Percentiles rank a stretch among this genome's conserved stretches.
These are phyloP conservation scores for Tulasnella sp. DNA, from an alignment of 768 basidiomycete species.

Conservation along the genomic window DNA sequence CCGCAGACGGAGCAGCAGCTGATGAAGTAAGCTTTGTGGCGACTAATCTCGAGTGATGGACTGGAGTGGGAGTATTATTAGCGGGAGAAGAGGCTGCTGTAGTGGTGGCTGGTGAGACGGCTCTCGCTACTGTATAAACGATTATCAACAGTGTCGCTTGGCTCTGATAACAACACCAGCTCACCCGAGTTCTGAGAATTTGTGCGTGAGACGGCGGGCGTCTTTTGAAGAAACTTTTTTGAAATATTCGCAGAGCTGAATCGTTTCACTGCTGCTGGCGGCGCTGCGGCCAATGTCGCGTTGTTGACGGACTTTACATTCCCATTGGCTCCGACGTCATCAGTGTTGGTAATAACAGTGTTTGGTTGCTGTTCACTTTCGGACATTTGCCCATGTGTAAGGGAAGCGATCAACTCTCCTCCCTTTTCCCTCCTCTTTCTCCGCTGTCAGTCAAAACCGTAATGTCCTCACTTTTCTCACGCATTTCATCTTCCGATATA, in stretches of 20 bases:
- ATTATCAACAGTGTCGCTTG: neutral
- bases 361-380: too few species aligned
- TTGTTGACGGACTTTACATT: too few species aligned
- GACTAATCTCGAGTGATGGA: conserved; percentile 64
- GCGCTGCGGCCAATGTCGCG: too few species aligned
- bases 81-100: too few species aligned
- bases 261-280: conserved; percentile 44
- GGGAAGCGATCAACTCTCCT: too few species aligned
- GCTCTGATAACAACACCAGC: conserved; percentile 8
- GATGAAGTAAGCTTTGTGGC: conserved; percentile 80
- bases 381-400: too few species aligned
- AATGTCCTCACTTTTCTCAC: conserved; percentile 10
- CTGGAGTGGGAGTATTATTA: too few species aligned
- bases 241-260: conserved; percentile 87
- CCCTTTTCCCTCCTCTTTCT: too few species aligned
- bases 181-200: conserved; percentile 16
- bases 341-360: too few species aligned
- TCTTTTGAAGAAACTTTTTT: conserved; percentile 91
- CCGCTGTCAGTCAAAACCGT: neutral
- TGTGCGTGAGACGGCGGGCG: conserved; percentile 29
- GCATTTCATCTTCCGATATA: too few species aligned
- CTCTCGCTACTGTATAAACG: neutral
- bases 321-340: too few species aligned
- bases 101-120: neutral
- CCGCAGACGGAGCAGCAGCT: conserved; percentile 42